Evolutionary conservation across 1,284 basidiomycete species (phyloP), one percentile per base, ranked within the genome.

Genomic region (Malassezia caprae): DNA sequence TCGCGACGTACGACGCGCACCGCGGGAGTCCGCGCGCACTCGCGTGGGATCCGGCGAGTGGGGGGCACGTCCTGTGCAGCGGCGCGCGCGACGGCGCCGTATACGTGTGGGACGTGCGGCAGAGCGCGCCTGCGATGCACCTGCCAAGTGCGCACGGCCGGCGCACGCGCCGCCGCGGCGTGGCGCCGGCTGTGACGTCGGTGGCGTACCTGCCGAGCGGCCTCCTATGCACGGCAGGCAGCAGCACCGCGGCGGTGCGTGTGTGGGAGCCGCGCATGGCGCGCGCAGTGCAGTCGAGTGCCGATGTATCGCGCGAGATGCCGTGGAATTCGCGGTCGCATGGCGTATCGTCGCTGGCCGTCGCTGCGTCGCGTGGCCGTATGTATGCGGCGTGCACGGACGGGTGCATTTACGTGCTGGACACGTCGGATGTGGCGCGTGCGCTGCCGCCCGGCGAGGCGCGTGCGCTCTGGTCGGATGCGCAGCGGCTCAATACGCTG

Each of bases 61-160:
- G 58, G 13, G 64, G 64, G 4, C 58, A 62, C 41, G 39, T 73
- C 1, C 63, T 73, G 24, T 59, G 62, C 4, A 68, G 64, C 39
- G 72, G 67, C 7, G 72, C 63, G 0, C 58, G 72, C 37, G 72
- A 73, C 46, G 72, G 72, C 6, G 60, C 60, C 15, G 60, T 73
- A 15, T 63, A 67, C 31, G 46, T 73, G 17, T 73, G 61, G 61
- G 72, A 73, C 48, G 49, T 62, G 10, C 59, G 69, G 24, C 32
- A 47, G 19, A 35, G 30, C 17, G 26, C 23, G 31, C 60, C 69
- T 0, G 66, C 66, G n/a, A 45, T 68, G 19, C 65, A 64, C 4
- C 62, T 73, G 45, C 60, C 61, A 35, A 54, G 58, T 15, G 71
- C 68, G 4, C 71, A 72, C 51, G 48, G 30, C 54, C 44, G 35